phyloP scores from a whole-genome alignment of 192 early-diverging fungal species.

The Backusella liffmaniae region DNA sequence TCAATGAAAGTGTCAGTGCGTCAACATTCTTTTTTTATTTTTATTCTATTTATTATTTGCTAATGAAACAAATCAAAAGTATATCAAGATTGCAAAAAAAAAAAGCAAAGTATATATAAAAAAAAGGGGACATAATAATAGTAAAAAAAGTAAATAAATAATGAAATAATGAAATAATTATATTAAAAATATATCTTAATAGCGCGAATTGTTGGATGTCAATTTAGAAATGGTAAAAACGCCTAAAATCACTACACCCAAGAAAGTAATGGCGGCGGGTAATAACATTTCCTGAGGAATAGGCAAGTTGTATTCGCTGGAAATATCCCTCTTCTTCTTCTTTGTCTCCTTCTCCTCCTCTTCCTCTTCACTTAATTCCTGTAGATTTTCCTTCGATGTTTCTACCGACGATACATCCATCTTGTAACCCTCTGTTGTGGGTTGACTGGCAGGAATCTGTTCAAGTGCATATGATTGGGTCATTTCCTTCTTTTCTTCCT shows the following conservation, averaged over 20 bases:
- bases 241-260: conserved; percentile 37
- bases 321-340: not conserved
- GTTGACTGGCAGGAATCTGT: not conserved
- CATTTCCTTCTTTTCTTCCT: not conserved
- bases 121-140: not conserved
- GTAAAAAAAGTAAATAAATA: not conserved
- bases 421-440: conserved; percentile 1
- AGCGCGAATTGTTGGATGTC: conserved; percentile 8
- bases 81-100: not conserved
- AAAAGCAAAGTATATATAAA: not conserved
- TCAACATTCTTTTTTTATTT: not conserved
- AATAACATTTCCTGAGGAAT: conserved; percentile 29
- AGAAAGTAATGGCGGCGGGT: conserved; percentile 35
- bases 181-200: conserved; percentile 6
- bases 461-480: not conserved
- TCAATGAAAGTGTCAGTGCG: not conserved
- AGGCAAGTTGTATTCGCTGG: not conserved
- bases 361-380: not conserved
- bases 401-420: not conserved
- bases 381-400: not conserved
- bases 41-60: not conserved
- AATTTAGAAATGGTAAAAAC: conserved; percentile 31
- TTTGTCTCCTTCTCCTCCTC: not conserved
- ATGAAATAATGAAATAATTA: not conserved
- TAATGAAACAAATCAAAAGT: no score